phyloP scores from a whole-genome alignment of 495 filamentous ascomycete genomes.

The Annulohypoxylon stygium region DNA sequence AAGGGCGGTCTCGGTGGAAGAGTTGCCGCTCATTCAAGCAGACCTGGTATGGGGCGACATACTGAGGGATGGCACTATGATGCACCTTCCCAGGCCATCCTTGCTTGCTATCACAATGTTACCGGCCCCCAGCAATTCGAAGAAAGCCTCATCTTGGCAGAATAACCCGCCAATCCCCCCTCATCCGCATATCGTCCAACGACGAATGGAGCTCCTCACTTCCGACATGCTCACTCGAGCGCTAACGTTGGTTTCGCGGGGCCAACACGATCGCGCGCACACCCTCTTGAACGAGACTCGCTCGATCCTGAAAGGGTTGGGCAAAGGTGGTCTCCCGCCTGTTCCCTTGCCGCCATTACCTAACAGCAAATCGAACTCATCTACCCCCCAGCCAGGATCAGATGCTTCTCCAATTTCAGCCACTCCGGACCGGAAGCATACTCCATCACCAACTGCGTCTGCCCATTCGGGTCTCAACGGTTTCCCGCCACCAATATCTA shows the following conservation, averaged over 20 bases:
- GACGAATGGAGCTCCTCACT: constrained; percentile 96
- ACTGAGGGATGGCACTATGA: constrained; percentile 87
- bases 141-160: constrained; percentile 68
- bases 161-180: constrained; percentile 91
- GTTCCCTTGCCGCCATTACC: constrained; percentile 70
- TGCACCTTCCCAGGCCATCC: constrained; percentile 88
- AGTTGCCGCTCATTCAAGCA: constrained; percentile 95
- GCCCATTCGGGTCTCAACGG: constrained; percentile 55
- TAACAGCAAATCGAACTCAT: constrained; percentile 59
- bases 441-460: constrained; percentile 64
- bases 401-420: constrained; percentile 60
- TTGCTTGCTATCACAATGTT: constrained; percentile 99
- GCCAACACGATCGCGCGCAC: constrained; percentile 92
- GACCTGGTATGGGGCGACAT: constrained; percentile 96
- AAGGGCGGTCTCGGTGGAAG: constrained; percentile 87
- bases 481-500: constrained; percentile 48
- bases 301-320: constrained; percentile 94
- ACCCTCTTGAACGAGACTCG: constrained; percentile 93
- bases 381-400: constrained; percentile 60
- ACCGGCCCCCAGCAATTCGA: constrained; percentile 74
- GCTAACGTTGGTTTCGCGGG: constrained; percentile 88
- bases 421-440: constrained; percentile 64
- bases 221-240: constrained; percentile 98
- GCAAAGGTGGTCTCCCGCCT: constrained; percentile 95
- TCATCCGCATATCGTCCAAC: constrained; percentile 94